Base-by-base conservation (phyloP, 108 stramenopile species). In the Pseudonitzschia multistriata region DNA sequence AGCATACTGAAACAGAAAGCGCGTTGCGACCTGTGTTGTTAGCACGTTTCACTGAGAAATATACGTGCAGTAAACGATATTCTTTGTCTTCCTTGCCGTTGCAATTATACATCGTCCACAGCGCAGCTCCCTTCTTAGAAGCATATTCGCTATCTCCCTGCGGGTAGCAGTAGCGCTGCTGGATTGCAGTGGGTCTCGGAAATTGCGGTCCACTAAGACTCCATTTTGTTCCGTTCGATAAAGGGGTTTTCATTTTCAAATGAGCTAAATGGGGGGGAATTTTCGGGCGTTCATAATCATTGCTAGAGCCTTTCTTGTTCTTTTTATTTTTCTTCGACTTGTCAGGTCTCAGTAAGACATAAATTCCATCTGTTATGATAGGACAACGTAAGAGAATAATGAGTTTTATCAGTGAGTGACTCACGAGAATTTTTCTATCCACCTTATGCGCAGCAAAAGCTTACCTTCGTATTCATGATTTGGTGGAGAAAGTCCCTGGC, bases 141-240 rank as follows among this genome's bases (percentile, higher is more conserved):
- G 73, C 69, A 48, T 92, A 92, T 13, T 74, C 77, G 39, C 74
- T 61, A 53, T 81, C 47, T 24, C 90, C 90, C 62, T 84, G 81
- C 6, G 90, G 90, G 42, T 92, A 92, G 49, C 86, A 89, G 62
- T 92, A 92, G 30, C 90, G 82, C 52, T 92, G 90, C n/a, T 89
- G 86, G 54, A 89, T 78, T 3, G 79, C 87, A 5, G 79, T 81
- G 1, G 81, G 83, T 53, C 78, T 78, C 13, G 89, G 83, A 72
- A 82, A 86, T 62, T 85, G 85, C 1, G 89, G 89, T 35, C 89
- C 89, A 64, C 76, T 79, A 22, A 92, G 61, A 35, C 74, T 76
- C 90, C 90, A 92, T 42, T 77, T 82, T 35, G 82, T 85, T 24
- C 15, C 65, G 31, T 72, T 82, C 11, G 68, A 42, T 22, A 74